Percentiles rank a stretch among this genome's conserved stretches.
phyloP scores from a whole-genome alignment of 2,329 filamentous ascomycete genomes.

The Alternaria conjuncta region DNA sequence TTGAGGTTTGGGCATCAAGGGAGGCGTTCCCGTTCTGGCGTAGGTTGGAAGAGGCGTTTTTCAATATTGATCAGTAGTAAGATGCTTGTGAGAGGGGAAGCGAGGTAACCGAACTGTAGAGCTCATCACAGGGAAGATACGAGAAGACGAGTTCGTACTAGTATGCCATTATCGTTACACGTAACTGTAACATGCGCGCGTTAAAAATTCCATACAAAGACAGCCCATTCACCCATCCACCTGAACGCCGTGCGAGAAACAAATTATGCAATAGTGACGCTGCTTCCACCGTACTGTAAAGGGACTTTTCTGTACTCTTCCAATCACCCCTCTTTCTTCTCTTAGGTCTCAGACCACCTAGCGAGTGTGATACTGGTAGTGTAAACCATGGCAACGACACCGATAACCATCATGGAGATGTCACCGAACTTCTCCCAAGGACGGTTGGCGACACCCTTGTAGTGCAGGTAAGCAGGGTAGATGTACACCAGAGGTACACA shows the following conservation, averaged over 20 bases:
- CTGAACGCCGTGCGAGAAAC: conserved; percentile 1
- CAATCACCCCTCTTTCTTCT: neutral
- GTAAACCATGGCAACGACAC: conserved; percentile 74
- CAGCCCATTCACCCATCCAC: neutral
- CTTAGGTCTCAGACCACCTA: conserved; percentile 34
- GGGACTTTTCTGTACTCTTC: neutral
- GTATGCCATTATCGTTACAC: conserved; percentile 2
- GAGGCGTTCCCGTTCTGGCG: neutral
- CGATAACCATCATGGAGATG: conserved; percentile 67
- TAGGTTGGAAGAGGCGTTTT: neutral
- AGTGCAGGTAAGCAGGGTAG: conserved; percentile 75
- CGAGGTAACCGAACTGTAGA: neutral
- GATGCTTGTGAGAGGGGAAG: neutral
- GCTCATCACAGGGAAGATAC: neutral
- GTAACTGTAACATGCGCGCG: neutral
- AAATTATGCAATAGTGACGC: conserved; percentile 3
- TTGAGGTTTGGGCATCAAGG: neutral
- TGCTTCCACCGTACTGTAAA: neutral
- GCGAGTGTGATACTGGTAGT: conserved; percentile 69
- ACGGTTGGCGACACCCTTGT: conserved; percentile 68
- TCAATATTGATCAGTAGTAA: neutral
- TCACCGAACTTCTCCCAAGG: conserved; percentile 64
- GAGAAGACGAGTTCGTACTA: neutral
- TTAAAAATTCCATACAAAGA: neutral
- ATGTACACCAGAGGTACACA: conserved; percentile 80